Conservation (phyloP, 345 rosid species). For the Arabis alpina region DNA sequence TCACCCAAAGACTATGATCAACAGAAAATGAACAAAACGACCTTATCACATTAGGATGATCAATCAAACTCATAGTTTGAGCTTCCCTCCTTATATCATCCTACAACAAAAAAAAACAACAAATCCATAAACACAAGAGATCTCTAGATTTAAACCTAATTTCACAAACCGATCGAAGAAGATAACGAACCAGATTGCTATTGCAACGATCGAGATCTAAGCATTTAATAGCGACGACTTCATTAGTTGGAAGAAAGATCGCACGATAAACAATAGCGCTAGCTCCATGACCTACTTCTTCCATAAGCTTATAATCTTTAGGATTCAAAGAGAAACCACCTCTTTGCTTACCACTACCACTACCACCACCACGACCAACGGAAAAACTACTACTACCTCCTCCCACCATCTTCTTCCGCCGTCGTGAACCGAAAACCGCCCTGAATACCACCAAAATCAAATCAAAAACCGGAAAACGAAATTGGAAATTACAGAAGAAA, state of each 20-base stretch:
- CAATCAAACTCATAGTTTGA: constrained; percentile 96
- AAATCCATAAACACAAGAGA: neutral
- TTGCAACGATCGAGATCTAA: constrained; percentile 99
- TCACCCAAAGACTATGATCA: constrained; percentile 84
- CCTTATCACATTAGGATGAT: constrained; percentile 90
- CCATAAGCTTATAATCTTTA: constrained; percentile 76
- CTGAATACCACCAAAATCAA: constrained; percentile 35
- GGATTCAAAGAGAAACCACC: constrained; percentile 62
- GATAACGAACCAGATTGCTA: constrained; percentile 70
- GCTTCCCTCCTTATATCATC: constrained; percentile 95
- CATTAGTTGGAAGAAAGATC: constrained; percentile 84
- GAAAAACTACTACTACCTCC: constrained; percentile 39
- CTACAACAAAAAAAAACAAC: constrained; percentile 41
- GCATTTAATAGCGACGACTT: constrained; percentile 87
- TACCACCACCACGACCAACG: constrained; percentile 35
- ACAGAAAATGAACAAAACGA: constrained; percentile 95
- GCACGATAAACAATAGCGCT: constrained; percentile 92
- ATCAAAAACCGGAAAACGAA: constrained; percentile 17
- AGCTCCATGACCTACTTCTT: constrained; percentile 94
- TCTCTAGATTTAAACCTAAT: neutral
- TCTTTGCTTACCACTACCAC: constrained; percentile 53
- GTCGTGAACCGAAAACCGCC: constrained; percentile 37
- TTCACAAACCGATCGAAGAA: constrained; percentile 2
- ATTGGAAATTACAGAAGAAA: neutral
- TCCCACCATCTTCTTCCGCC: constrained; percentile 41